phyloP scores from a whole-genome alignment of 2,329 filamentous ascomycete species.

The Passalora sequoiae region DNA sequence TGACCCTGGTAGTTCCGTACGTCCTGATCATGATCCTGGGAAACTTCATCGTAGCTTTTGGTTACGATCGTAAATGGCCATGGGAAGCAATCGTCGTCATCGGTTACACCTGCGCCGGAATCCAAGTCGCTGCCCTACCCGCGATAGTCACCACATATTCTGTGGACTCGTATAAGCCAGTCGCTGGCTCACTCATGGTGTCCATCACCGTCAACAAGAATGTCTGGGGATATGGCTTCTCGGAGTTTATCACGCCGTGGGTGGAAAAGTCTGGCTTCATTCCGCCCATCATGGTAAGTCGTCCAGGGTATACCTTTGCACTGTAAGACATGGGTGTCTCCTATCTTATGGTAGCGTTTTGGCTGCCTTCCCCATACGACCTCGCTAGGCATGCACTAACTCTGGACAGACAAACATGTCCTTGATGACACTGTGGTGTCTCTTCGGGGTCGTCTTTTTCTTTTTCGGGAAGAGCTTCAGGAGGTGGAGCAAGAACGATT shows the following conservation, averaged over 20 bases:
- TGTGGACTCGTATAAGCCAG: conserved; percentile 60
- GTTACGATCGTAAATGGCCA: conserved; percentile 42
- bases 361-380: too few relatives aligned
- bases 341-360: too few relatives aligned
- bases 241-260: conserved; percentile 43
- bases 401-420: conserved; percentile 55
- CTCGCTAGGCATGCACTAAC: too few relatives aligned
- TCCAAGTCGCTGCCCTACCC: conserved; percentile 57
- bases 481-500: conserved; percentile 51
- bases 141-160: conserved; percentile 56
- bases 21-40: conserved; percentile 53
- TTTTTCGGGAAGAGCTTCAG: conserved; percentile 55
- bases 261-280: conserved; percentile 48
- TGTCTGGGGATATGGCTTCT: conserved; percentile 56
- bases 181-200: conserved; percentile 56
- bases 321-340: too few relatives aligned
- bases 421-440: conserved; percentile 50
- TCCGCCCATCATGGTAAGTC: conserved; percentile 56
- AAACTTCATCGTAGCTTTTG: conserved; percentile 49
- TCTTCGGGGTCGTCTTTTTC: conserved; percentile 53
- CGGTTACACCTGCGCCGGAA: conserved; percentile 53
- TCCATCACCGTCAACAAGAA: conserved; percentile 61
- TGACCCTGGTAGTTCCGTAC: conserved; percentile 46
- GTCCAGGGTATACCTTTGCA: too few relatives aligned
- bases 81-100: conserved; percentile 53